Base-by-base conservation (phyloP, 495 filamentous ascomycete genomes). In the Monascus purpureus region DNA sequence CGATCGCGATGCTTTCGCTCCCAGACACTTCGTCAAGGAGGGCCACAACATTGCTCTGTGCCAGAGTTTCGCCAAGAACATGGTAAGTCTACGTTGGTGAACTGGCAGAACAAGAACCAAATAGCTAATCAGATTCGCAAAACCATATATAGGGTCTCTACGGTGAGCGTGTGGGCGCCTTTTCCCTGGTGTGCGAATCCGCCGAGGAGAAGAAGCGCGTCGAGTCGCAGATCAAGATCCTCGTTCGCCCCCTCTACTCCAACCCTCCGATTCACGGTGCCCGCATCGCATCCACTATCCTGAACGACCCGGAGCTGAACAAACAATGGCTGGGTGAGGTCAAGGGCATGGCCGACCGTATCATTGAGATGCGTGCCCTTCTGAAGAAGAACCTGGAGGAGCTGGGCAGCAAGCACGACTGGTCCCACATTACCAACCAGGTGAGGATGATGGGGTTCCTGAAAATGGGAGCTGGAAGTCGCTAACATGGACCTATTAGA, bases 51-150 rank as follows among this genome's bases (percentile, higher is more conserved):
- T 92, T 46, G 75, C 70, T 49, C 73, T 97, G 39, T 77, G 82
- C 46, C 90, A 97, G 68, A 87, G 80, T 32, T 97, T 97, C 59
- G 90, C 90, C 54, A 97, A 97, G 82, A 97, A 97, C 73, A 97
- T 97, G 90, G 77, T 82, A 57, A 31, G 57, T 48, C n/a, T n/a
- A n/a, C n/a, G n/a, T n/a, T n/a, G n/a, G n/a, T 26, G n/a, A 9
- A 23, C 1, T 7, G 8, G 5, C 7, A 13, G 8, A 16, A 17
- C 11, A n/a, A 17, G 6, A 25, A 31, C 19, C n/a, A 15, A 11
- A 12, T 2, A 31, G 22, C 9, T 17, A 33, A 29, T 22, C 25
- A 9, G 5, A 22, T 4, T 9, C 9, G 9, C 14, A 6, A 5
- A 29, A 29, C 27, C 26, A 35, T 12, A 16, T 28, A 2, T 40